These are phyloP conservation scores for Nannochloropsis salina DNA, from an alignment of 108 stramenopile species.

Conservation along the genomic window DNA sequence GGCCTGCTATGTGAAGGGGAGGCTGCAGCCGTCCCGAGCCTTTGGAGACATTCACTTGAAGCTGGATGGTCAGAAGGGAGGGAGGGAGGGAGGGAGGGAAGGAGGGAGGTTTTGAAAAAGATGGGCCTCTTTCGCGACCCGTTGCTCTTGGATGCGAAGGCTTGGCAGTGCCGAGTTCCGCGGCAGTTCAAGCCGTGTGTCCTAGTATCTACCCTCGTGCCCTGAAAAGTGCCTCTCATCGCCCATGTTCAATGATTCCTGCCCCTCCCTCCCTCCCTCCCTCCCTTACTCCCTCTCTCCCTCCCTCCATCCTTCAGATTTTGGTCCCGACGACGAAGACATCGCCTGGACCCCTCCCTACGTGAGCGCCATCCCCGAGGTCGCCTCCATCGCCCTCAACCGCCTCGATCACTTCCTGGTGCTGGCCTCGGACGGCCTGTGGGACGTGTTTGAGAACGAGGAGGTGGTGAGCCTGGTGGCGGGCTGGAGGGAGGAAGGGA, in stretches of 20 bases:
- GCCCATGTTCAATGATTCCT: no score
- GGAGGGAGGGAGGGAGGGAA: neutral
- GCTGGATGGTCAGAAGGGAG: neutral
- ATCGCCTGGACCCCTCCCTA: neutral
- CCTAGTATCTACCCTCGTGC: no score
- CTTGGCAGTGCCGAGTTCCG: no score
- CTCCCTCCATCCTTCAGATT: no score
- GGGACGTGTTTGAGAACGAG: conserved; percentile 49
- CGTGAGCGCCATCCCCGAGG: conserved; percentile 36
- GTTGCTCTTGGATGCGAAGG: no score
- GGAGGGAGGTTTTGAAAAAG: neutral
- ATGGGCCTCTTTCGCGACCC: no score
- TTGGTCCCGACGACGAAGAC: neutral
- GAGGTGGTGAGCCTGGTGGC: conserved; percentile 28
- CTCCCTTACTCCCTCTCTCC: neutral
- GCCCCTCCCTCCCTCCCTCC: neutral
- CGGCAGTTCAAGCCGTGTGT: no score
- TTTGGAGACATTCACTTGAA: neutral
- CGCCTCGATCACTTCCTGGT: conserved; percentile 45
- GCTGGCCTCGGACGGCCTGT: conserved; percentile 52
- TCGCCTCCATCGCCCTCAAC: conserved; percentile 1
- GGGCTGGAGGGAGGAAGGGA: neutral
- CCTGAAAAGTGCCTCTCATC: neutral
- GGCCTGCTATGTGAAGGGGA: conserved; percentile 61
- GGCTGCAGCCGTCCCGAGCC: conserved; percentile 26